These are phyloP conservation scores for Suillus clintonianus DNA, from an alignment of 768 basidiomycete species.

Conservation along the genomic window DNA sequence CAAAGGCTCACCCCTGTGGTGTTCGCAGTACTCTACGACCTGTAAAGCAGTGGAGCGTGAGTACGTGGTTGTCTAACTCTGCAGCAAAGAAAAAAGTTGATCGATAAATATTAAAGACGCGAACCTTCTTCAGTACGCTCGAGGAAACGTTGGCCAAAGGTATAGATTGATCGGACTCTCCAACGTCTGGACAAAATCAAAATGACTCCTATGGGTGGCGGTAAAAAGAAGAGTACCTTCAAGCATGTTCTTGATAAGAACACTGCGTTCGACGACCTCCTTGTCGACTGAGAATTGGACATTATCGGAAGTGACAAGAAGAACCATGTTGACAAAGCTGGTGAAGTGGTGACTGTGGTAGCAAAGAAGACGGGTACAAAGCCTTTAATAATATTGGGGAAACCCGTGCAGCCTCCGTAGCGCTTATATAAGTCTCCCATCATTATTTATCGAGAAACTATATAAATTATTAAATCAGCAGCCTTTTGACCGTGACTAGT, in stretches of 20 bases:
- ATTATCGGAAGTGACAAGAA: conserved; percentile 92
- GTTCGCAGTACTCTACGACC: conserved; percentile 99
- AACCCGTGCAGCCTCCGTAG: neutral
- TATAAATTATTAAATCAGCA: neutral
- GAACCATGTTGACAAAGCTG: conserved; percentile 58
- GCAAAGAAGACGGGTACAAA: neutral
- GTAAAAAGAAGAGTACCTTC: conserved; percentile 61
- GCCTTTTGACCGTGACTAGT: neutral
- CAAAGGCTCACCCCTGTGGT: conserved; percentile 96
- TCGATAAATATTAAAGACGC: conserved; percentile 5
- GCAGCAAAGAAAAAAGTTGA: neutral
- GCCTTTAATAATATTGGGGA: neutral
- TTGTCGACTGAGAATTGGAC: conserved; percentile 93
- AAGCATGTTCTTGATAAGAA: conserved; percentile 99
- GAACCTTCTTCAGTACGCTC: conserved; percentile 88
- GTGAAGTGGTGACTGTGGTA: neutral
- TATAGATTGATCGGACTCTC: conserved; percentile 92
- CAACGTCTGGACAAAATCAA: conserved; percentile 64
- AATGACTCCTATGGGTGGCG: neutral
- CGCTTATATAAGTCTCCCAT: neutral
- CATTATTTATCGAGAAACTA: neutral
- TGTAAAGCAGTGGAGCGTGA: conserved; percentile 31
- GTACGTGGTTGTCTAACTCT: neutral
- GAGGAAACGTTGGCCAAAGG: conserved; percentile 94
- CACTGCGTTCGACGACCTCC: conserved; percentile 92